These are phyloP conservation scores for Gonium pectorale DNA, from an alignment of 139 green algal species.

Conservation along the genomic window DNA sequence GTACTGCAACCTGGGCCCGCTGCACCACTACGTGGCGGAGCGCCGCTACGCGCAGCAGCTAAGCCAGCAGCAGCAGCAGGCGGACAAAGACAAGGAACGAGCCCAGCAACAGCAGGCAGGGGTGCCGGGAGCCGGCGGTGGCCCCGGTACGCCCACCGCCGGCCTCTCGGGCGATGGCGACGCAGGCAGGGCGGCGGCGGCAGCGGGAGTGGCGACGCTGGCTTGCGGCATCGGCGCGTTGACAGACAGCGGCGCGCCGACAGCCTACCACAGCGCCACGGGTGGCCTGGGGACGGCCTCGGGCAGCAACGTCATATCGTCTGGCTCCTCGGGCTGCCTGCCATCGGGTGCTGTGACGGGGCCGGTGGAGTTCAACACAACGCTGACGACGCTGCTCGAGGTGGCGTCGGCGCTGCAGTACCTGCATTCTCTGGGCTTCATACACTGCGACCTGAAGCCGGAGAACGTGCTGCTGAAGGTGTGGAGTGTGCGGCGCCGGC, in stretches of 20 bases:
- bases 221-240: too few relatives aligned
- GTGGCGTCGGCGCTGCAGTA: conserved; percentile 45
- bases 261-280: too few relatives aligned
- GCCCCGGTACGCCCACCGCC: too few relatives aligned
- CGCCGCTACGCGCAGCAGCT: conserved; percentile 44
- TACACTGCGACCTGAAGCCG: conserved; percentile 95
- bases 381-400: conserved; percentile 50
- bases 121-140: not conserved
- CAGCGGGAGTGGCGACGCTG: too few relatives aligned
- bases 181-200: not conserved
- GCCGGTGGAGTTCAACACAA: conserved; percentile 40
- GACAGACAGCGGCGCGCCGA: too few relatives aligned
- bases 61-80: conserved; percentile 2
- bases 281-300: too few relatives aligned
- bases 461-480: conserved; percentile 93
- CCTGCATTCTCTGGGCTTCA: conserved; percentile 88
- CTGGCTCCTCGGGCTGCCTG: not conserved
- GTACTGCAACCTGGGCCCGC: conserved; percentile 57
- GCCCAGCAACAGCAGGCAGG: not conserved
- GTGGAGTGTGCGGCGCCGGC: not conserved
- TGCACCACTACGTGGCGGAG: conserved; percentile 56
- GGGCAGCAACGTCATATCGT: conserved; percentile 18
- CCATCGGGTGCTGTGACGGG: not conserved
- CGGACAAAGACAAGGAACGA: not conserved
- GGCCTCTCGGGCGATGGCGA: not conserved